Percentiles rank a stretch among this genome's conserved stretches.
phyloP scores from a whole-genome alignment of 2,329 filamentous ascomycete species.

The Scytalidium sp. region DNA sequence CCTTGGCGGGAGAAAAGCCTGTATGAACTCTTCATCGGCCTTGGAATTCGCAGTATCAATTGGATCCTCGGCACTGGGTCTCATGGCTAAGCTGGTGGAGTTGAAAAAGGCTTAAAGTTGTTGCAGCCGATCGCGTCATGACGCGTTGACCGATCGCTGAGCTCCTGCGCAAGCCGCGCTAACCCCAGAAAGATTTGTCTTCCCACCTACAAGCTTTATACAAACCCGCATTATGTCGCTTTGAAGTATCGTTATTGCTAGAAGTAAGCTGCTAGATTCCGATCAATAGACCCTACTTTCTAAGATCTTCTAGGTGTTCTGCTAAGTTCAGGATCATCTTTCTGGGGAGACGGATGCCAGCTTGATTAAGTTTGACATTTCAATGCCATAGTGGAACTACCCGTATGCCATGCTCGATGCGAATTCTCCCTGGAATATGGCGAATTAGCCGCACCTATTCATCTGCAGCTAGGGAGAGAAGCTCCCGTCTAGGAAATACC shows the following conservation, averaged over 20 bases:
- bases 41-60: constrained; percentile 49
- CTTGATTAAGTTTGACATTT: not conserved
- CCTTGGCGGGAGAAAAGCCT: constrained; percentile 45
- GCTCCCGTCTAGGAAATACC: constrained; percentile 37
- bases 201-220: not conserved
- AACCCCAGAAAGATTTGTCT: not conserved
- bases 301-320: too few relatives aligned
- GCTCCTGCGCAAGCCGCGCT: constrained; percentile 14
- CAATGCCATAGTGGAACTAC: not conserved
- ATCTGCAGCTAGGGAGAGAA: constrained; percentile 10
- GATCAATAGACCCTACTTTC: too few relatives aligned
- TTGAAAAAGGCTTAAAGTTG: not conserved
- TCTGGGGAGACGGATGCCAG: too few relatives aligned
- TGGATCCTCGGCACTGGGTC: constrained; percentile 12
- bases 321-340: too few relatives aligned
- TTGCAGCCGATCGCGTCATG: not conserved
- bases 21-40: constrained; percentile 45
- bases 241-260: too few relatives aligned
- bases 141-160: constrained; percentile 22
- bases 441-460: constrained; percentile 8
- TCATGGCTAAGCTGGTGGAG: not conserved
- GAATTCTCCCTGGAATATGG: constrained; percentile 9
- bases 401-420: constrained; percentile 17
- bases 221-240: too few relatives aligned
- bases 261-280: too few relatives aligned